These are phyloP conservation scores for Starmerella sp. DNA, from an alignment of 805 yeast genomes.

Conservation along the genomic window DNA sequence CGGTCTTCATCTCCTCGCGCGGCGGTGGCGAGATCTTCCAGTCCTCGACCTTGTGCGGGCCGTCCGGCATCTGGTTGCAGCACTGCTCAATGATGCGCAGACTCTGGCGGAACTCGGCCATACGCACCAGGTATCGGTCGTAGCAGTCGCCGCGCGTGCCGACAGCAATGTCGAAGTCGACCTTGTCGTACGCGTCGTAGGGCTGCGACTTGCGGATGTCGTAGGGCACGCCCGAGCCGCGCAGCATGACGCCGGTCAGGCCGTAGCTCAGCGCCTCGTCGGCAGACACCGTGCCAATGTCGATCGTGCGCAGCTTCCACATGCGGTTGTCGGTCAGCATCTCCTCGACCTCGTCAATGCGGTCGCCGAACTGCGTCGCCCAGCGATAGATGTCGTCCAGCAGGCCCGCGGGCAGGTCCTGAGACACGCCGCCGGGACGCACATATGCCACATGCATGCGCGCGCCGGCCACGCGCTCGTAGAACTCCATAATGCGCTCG, in stretches of 20 bases:
- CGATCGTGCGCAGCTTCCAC: conserved; percentile 79
- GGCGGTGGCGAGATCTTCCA: conserved; percentile 77
- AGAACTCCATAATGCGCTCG: conserved; percentile 85
- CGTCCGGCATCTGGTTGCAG: conserved; percentile 82
- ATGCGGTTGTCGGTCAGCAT: conserved; percentile 81
- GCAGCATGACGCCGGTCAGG: conserved; percentile 76
- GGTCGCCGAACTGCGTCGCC: conserved; percentile 92
- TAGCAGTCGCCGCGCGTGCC: conserved; percentile 85
- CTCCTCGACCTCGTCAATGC: conserved; percentile 84
- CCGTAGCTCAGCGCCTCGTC: conserved; percentile 78
- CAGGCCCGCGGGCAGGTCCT: conserved; percentile 75
- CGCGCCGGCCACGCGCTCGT: conserved; percentile 84
- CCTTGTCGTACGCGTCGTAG: conserved; percentile 77
- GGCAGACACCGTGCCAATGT: conserved; percentile 69
- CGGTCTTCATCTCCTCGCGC: conserved; percentile 71
- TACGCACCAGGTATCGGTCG: conserved; percentile 77
- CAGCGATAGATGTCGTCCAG: conserved; percentile 88
- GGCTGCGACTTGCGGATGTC: conserved; percentile 81
- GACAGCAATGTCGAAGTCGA: conserved; percentile 78
- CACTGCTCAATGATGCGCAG: conserved; percentile 83
- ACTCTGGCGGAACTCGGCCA: conserved; percentile 88
- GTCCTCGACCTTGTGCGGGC: conserved; percentile 85
- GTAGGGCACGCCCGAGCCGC: conserved; percentile 83
- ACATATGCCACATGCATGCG: conserved; percentile 80
- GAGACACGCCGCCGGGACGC: conserved; percentile 87